Evolutionary conservation across 2,329 filamentous ascomycete species (phyloP).

Genomic region (Sporothrix euskadiensis): DNA sequence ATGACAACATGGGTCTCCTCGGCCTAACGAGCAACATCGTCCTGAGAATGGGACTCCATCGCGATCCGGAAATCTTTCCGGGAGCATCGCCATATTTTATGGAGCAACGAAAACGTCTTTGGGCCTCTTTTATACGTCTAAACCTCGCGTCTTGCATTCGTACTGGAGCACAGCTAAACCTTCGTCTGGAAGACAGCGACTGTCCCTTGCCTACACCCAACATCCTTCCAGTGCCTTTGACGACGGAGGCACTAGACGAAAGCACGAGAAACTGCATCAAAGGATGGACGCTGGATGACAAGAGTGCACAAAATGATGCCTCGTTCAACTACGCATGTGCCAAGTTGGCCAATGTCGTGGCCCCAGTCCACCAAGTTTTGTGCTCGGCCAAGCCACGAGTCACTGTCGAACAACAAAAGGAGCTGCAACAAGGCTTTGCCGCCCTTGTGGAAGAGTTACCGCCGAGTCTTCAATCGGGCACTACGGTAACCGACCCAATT

Average conservation of each 20-base stretch:
- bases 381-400: conserved; percentile 19
- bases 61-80: conserved; percentile 31
- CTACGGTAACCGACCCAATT: conserved; percentile 6
- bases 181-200: conserved; percentile 34
- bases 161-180: conserved; percentile 31
- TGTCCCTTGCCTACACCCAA: conserved; percentile 27
- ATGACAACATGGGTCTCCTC: background rate
- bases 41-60: conserved; percentile 33
- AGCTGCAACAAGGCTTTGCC: conserved; percentile 2
- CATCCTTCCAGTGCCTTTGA: background rate
- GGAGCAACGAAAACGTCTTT: conserved; percentile 33
- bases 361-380: conserved; percentile 23
- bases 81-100: conserved; percentile 31
- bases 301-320: conserved; percentile 16
- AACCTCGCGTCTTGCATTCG: conserved; percentile 33
- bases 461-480: conserved; percentile 13
- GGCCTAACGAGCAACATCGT: conserved; percentile 28
- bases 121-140: conserved; percentile 32
- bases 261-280: background rate
- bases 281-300: conserved; percentile 1
- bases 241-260: background rate
- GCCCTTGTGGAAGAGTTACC: conserved; percentile 12
- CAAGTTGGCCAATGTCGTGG: background rate
- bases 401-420: conserved; percentile 6
- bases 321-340: background rate